phyloP scores from a whole-genome alignment of 192 early-diverging fungal genomes.

The Tieghemiomyces parasiticus region DNA sequence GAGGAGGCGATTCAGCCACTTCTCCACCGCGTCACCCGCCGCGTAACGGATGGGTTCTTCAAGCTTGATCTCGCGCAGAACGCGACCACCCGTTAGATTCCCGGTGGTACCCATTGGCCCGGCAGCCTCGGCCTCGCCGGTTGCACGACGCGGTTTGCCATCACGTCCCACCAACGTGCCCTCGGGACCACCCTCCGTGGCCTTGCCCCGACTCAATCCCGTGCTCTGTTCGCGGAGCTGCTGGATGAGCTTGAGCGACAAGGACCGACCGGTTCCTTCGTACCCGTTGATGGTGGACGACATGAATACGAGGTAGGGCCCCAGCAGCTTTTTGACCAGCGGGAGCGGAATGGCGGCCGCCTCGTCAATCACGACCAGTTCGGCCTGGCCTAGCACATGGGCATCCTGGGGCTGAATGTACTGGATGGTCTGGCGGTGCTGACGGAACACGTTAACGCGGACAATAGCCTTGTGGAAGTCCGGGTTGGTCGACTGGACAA shows the following conservation, averaged over 20 bases:
- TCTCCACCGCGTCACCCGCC: constrained; percentile 71
- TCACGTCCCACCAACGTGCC: constrained; percentile 36
- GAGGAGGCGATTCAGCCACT: constrained; percentile 89
- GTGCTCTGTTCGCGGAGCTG: constrained; percentile 87
- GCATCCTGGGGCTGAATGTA: constrained; percentile 96
- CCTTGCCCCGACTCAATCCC: constrained; percentile 35
- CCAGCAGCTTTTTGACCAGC: constrained; percentile 77
- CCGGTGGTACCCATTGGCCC: background rate
- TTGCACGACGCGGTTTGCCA: constrained; percentile 26
- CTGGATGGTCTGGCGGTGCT: constrained; percentile 95
- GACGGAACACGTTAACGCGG: constrained; percentile 86
- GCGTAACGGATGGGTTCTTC: constrained; percentile 93
- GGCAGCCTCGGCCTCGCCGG: constrained; percentile 18
- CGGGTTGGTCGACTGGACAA: constrained; percentile 94
- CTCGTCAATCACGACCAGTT: constrained; percentile 96
- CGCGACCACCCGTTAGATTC: constrained; percentile 37
- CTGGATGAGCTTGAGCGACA: constrained; percentile 90
- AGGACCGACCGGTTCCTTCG: constrained; percentile 94
- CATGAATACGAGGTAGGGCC: constrained; percentile 95
- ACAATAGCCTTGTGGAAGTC: constrained; percentile 93
- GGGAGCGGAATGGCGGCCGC: constrained; percentile 97
- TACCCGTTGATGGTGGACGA: constrained; percentile 99
- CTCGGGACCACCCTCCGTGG: constrained; percentile 4
- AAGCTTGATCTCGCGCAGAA: constrained; percentile 79
- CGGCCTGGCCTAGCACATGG: constrained; percentile 85